Base-by-base conservation (phyloP, 1,284 basidiomycete species). In the Rhizopogon hawkerae region DNA sequence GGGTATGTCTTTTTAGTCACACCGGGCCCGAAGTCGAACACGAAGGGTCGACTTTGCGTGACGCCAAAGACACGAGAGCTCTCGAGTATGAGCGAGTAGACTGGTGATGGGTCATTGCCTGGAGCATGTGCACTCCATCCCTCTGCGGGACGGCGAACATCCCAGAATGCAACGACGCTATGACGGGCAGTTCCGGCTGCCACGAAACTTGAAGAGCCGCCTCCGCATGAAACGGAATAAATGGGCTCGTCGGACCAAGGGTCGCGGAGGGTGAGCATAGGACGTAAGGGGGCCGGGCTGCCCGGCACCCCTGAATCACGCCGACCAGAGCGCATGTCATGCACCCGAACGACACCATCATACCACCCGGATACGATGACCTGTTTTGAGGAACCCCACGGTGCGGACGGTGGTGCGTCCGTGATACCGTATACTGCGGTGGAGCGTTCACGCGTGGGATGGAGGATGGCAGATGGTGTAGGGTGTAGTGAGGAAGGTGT, bases 41-140 rank as follows among this genome's bases (percentile, higher is more conserved):
- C 79, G 59, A 89, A 89, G 8, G 83, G 76, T 34, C 85, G 69
- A 55, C 77, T 81, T 60, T 88, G 79, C 3, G 83, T 88, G 5
- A 72, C 83, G 6, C 85, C 87, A 56, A 83, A 89, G 36, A 88
- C 64, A 24, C 87, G 76, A 6, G 84, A 81, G 56, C 83, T 81
- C 62, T 89, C 87, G 18, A 87, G 65, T 29, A 80, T 62, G 46
- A 89, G 61, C 3, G 77, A 75, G 60, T 88, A 89, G 6, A 89
- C 83, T 0, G 86, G 86, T 2, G 82, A 85, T 0, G 74, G 66
- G 58, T 87, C 84, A 57, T 85, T 85, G 5, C 81, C 79, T 1
- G 87, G 86, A 2, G 81, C 82, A 60, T 87, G 78, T 2, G 87
- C 79, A 55, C 81, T 84, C 82, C 84, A 88, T 2, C 85, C 85